Evolutionary conservation across 2,329 filamentous ascomycete genomes (phyloP).

Genomic region (Diatrype stigma): DNA sequence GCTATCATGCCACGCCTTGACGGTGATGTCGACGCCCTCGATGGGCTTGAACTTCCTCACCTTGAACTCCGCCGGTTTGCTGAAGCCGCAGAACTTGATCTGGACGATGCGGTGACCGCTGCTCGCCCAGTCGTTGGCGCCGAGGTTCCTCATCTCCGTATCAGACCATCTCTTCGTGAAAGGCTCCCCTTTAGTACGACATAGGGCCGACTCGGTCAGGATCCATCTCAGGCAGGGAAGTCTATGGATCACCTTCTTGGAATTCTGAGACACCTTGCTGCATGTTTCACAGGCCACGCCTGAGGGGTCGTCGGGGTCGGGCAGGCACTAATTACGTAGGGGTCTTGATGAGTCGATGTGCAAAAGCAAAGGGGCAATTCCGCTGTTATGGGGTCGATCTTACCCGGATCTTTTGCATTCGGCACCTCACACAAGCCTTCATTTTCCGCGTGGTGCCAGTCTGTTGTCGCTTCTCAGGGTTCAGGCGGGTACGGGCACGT

Average conservation of each 20-base stretch:
- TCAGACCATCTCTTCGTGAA: constrained; percentile 41
- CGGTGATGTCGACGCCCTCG: constrained; percentile 31
- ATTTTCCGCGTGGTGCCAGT: constrained; percentile 31
- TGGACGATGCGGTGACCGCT: constrained; percentile 28
- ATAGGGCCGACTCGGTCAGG: constrained; percentile 36
- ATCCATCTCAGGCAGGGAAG: constrained; percentile 41
- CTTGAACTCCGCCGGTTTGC: constrained; percentile 30
- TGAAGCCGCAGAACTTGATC: constrained; percentile 35
- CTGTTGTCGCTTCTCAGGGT: constrained; percentile 20
- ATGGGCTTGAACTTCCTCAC: constrained; percentile 39
- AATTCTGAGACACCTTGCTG: constrained; percentile 30
- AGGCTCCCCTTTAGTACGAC: constrained; percentile 38
- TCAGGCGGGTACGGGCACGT: background rate
- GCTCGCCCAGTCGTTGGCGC: constrained; percentile 25
- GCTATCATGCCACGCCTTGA: constrained; percentile 34
- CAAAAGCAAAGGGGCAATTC: background rate
- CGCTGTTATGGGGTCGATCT: constrained; percentile 15
- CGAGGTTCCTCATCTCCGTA: constrained; percentile 37
- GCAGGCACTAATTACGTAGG: constrained; percentile 30
- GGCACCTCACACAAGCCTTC: constrained; percentile 41
- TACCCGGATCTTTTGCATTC: constrained; percentile 41
- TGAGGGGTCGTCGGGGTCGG: constrained; percentile 26
- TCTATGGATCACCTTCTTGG: constrained; percentile 44
- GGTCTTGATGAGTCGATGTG: background rate
- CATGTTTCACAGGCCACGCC: constrained; percentile 37